These are phyloP conservation scores for Taphrina betulina DNA, from an alignment of 1,139 yeast species.

Conservation along the genomic window DNA sequence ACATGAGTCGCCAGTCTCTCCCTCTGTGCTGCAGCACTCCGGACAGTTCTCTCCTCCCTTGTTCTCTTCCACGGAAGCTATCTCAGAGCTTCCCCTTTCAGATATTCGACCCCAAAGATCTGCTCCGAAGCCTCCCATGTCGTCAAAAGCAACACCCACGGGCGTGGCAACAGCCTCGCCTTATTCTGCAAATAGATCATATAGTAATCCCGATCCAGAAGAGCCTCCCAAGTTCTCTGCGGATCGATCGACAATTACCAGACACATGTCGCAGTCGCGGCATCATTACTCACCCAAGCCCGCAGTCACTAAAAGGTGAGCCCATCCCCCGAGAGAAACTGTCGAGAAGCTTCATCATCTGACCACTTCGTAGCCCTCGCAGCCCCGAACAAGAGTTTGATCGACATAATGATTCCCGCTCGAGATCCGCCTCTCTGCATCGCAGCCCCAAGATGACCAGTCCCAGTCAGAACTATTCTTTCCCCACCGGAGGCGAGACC, in stretches of 20 bases:
- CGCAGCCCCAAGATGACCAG: slow-evolving; percentile 10
- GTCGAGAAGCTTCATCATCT: too few relatives aligned
- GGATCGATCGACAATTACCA: slow-evolving; percentile 4
- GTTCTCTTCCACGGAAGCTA: background rate
- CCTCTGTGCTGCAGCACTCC: too few relatives aligned
- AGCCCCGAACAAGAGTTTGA: background rate
- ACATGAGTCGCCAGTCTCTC: too few relatives aligned
- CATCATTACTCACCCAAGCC: background rate
- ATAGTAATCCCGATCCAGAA: too few relatives aligned
- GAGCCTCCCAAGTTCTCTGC: slow-evolving; percentile 7
- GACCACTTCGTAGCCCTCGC: background rate
- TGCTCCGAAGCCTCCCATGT: slow-evolving; percentile 32
- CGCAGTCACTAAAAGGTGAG: background rate
- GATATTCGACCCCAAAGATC: slow-evolving; percentile 31
- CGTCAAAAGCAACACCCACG: background rate
- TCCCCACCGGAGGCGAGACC: background rate
- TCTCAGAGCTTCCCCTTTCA: slow-evolving; percentile 14
- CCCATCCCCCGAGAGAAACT: too few relatives aligned
- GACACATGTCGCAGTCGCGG: slow-evolving; percentile 20
- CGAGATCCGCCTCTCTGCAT: slow-evolving; percentile 6
- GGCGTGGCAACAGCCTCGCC: too few relatives aligned
- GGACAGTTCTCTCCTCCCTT: too few relatives aligned
- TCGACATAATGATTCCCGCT: background rate
- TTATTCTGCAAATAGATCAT: too few relatives aligned
- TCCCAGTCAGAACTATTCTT: background rate